Evolutionary conservation across 2,329 filamentous ascomycete species (phyloP), one percentile per base, ranked within the genome.

Genomic region (Neofusicoccum sp.): DNA sequence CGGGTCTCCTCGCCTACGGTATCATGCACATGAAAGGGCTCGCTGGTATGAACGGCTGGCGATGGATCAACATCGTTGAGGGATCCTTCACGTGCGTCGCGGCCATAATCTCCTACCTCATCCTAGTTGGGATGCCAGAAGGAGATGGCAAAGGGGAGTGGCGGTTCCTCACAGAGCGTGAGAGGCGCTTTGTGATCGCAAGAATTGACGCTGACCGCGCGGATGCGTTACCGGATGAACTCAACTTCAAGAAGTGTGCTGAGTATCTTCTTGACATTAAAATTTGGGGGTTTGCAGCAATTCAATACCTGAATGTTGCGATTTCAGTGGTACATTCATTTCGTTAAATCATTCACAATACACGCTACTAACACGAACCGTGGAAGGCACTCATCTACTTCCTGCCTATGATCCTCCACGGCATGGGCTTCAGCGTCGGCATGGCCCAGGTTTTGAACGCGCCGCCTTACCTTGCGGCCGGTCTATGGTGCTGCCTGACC

Each of bases 201-300:
- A 70, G 72, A 8, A 74, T 78, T 61, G 69, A 78, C 31, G 65
- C 66, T 16, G 74, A 76, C 61, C 68, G 72, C 6, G 71, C 71
- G 4, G 74, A 75, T 47, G 72, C 71, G 6, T 67, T 66, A 33
- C 68, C 68, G 47, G 67, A 69, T 40, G 44, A 45, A 5, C 56
- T 74, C 8, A 70, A 69, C 1, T n/a, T 61, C 7, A 53, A 61
- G 9, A 65, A 66, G 14, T 67, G 71, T 33, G 34, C 73, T 31
- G 36, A 63, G 1, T 69, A 71, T 58, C 84, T 89, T 62, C 82
- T 79, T 64, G 90, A 93, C 73, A 91, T 88, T 88, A 91, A 89
- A 70, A 84, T 90, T 24, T 91, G 86, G 81, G 76, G 82, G 1
- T 91, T 91, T 3, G 90, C 89, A 3, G 89, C 89, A 0, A 79